phyloP scores from a whole-genome alignment of 192 early-diverging fungal genomes.

The Hyaloraphidium curvatum region DNA sequence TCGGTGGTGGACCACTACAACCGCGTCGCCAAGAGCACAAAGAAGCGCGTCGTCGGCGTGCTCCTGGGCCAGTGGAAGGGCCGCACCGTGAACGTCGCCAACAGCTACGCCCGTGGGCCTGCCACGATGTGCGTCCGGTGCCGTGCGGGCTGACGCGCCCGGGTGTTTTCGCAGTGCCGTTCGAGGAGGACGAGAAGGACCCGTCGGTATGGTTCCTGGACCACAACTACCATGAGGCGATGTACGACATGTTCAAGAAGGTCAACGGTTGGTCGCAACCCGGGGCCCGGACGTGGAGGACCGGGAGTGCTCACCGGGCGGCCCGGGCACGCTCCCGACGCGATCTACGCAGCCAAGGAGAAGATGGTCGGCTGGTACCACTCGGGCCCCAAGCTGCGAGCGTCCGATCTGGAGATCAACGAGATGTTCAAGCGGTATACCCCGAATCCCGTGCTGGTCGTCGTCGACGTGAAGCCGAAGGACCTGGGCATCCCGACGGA shows the following conservation, averaged over 20 bases:
- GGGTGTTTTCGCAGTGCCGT: constrained; percentile 51
- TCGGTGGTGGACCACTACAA: constrained; percentile 99
- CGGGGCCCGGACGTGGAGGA: too few species aligned
- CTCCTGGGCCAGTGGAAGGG: constrained; percentile 79
- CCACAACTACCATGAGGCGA: constrained; percentile 97
- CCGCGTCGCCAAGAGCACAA: constrained; percentile 81
- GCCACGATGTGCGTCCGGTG: background rate
- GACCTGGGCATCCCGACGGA: constrained; percentile 87
- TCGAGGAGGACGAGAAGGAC: constrained; percentile 99
- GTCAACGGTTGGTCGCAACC: constrained; percentile 77
- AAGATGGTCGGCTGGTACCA: constrained; percentile 98
- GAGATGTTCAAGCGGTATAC: constrained; percentile 91
- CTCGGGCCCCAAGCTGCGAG: constrained; percentile 90
- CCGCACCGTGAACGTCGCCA: constrained; percentile 83
- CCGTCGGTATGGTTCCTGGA: constrained; percentile 96
- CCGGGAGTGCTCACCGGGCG: too few species aligned
- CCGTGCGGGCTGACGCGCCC: background rate
- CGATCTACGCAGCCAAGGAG: constrained; percentile 51
- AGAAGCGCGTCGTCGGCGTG: constrained; percentile 92
- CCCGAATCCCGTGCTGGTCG: constrained; percentile 88
- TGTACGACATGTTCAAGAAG: constrained; percentile 99
- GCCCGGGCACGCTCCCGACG: background rate
- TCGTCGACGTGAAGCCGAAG: constrained; percentile 90
- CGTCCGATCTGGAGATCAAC: constrained; percentile 93
- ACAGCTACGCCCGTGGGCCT: constrained; percentile 81